phyloP scores from a whole-genome alignment of 768 basidiomycete species.

The Lyophyllum shimeji region DNA sequence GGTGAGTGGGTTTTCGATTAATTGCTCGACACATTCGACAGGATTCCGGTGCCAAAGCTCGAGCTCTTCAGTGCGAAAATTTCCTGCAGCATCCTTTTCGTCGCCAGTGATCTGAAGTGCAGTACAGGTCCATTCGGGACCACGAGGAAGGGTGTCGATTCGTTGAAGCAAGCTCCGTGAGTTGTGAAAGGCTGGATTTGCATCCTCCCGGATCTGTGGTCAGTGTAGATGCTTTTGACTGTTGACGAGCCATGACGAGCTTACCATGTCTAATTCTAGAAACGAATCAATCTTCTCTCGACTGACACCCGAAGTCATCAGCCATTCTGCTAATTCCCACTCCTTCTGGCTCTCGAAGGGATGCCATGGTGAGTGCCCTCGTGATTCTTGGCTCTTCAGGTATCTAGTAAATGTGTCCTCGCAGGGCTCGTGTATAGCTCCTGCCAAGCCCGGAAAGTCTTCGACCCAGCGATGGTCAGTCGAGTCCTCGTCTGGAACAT shows the following conservation, averaged over 20 bases:
- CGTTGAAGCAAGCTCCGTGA: not conserved
- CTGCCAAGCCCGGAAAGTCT: slow-evolving; percentile 1
- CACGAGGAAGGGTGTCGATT: slow-evolving; percentile 7
- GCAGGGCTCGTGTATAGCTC: not conserved
- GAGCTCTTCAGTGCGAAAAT: not conserved
- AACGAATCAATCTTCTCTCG: slow-evolving; percentile 4
- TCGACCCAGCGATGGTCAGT: not conserved
- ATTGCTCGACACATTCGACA: not conserved
- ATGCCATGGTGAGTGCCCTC: not conserved
- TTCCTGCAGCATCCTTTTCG: slow-evolving; percentile 3
- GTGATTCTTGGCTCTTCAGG: not conserved
- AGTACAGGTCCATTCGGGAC: slow-evolving; percentile 25
- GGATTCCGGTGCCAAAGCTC: slow-evolving; percentile 1
- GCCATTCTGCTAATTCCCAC: slow-evolving; percentile 7
- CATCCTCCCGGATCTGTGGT: not conserved
- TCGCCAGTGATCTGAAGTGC: slow-evolving; percentile 10
- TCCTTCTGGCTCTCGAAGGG: slow-evolving; percentile 1
- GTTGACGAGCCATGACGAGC: not conserved
- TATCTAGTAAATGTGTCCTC: not conserved
- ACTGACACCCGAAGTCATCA: slow-evolving; percentile 9
- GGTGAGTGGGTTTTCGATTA: slow-evolving; percentile 12
- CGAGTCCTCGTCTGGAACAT: not conserved
- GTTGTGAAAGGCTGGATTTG: slow-evolving; percentile 6
- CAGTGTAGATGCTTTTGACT: not conserved
- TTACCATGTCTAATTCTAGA: not conserved